Evolutionary conservation across 2,329 filamentous ascomycete species (phyloP), one percentile per base, ranked within the genome.

Genomic region (Pseudopithomyces maydicus): DNA sequence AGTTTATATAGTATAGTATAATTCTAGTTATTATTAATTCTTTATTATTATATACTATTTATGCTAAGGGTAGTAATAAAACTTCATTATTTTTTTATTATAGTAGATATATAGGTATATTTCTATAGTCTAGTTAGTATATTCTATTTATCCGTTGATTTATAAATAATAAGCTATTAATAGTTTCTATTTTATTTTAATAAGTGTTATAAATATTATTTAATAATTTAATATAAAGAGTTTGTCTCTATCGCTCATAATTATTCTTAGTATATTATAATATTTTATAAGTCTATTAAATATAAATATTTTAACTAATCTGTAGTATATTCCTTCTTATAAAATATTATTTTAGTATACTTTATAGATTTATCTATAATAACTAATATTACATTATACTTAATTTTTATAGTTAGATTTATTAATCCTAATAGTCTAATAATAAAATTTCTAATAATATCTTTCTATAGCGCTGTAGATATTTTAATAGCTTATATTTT

Each of bases 101-200:
- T 41, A 39, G 32, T 51, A 51, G 15, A 51, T 51, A 19, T 20
- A 4, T 39, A 51, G 33, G 26, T 51, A 41, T 2, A 17, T 41
- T 52, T 52, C 23, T 42, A 52, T 43, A n/a, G 20, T 43, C 17
- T 35, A 29, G 22, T 52, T 42, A 14, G 19, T 43, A 41, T 20
- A 19, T 50, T 50, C 47, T 50, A 50, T 50, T 50, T 50, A 50
- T 50, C 35, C 38, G 22, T 50, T 38, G 26, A 33, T 52, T 19
- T 52, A 43, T 43, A 29, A 14, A 22, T 45, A 29, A 6, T 45
- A 45, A 1, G 23, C 42, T 7, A 17, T 45, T 45, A 26, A 45
- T 45, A 45, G 23, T 17, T 45, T 45, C 29, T 29, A 29, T 45
- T 45, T 52, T 41, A 23, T 52, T 41, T 15, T 42, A 42, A 42